phyloP scores from a whole-genome alignment of 2,329 filamentous ascomycete genomes.

The Cytospora chrysosperma region DNA sequence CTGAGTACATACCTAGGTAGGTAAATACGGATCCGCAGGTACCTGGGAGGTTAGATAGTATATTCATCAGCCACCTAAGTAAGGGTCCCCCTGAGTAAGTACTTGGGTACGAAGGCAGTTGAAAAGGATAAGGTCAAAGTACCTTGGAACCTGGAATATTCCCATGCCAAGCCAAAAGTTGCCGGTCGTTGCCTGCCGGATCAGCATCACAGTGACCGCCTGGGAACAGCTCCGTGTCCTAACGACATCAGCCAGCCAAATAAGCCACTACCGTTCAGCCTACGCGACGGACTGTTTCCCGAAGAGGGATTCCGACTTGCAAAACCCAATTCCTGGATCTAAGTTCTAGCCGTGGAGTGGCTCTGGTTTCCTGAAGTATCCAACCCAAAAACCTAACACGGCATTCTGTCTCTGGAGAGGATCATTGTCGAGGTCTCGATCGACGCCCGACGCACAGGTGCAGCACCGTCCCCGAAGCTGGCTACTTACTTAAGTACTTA shows the following conservation, averaged over 20 bases:
- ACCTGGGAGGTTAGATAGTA: no score
- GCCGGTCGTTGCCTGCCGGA: constrained; percentile 20
- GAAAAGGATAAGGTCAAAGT: no score
- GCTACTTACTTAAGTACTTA: no score
- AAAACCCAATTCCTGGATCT: neutral
- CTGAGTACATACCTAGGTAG: no score
- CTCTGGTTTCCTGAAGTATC: neutral
- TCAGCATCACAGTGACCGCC: constrained; percentile 5
- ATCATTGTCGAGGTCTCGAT: neutral
- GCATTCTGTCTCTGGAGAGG: neutral
- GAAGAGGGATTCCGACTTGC: neutral
- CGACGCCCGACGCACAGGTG: constrained; percentile 2
- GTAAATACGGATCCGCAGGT: no score
- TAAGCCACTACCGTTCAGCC: constrained; percentile 11
- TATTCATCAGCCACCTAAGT: no score
- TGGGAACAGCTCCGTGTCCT: constrained; percentile 23
- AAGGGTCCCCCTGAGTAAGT: no score
- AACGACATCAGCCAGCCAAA: constrained; percentile 6
- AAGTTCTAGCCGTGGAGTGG: neutral
- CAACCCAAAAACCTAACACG: neutral
- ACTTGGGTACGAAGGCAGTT: no score
- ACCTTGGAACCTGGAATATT: no score
- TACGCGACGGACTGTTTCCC: constrained; percentile 2
- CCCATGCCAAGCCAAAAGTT: neutral
- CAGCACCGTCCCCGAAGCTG: constrained; percentile 1